phyloP scores from a whole-genome alignment of 1,284 basidiomycete species.

The Lentinula novae-zelandiae region DNA sequence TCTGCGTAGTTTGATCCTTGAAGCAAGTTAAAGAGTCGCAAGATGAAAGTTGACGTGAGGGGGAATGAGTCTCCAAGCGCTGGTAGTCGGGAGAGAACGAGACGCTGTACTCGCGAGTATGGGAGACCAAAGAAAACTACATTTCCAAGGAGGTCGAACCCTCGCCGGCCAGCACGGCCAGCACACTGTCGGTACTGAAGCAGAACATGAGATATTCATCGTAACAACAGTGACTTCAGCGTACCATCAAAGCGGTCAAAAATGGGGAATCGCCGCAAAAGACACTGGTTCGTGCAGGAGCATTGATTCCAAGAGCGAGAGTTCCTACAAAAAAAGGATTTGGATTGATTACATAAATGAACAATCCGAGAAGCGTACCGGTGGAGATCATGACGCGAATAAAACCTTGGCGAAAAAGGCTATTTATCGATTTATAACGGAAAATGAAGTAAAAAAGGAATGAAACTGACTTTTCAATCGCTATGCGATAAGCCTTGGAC shows the following conservation, averaged over 20 bases:
- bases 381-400: slow-evolving; percentile 65
- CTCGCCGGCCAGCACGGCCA: slow-evolving; percentile 65
- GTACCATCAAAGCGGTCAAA: slow-evolving; percentile 60
- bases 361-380: slow-evolving; percentile 26
- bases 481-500: slow-evolving; percentile 55
- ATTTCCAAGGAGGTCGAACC: slow-evolving; percentile 65
- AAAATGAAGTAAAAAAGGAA: neutral
- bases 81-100: slow-evolving; percentile 61
- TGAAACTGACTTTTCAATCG: slow-evolving; percentile 53
- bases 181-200: slow-evolving; percentile 66
- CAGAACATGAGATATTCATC: slow-evolving; percentile 1
- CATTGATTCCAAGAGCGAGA: slow-evolving; percentile 71
- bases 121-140: slow-evolving; percentile 69
- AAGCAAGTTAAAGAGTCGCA: slow-evolving; percentile 63
- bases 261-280: slow-evolving; percentile 68
- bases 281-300: slow-evolving; percentile 61
- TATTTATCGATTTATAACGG: slow-evolving; percentile 20
- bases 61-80: slow-evolving; percentile 63
- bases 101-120: slow-evolving; percentile 56
- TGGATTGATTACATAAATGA: slow-evolving; percentile 1
- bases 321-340: slow-evolving; percentile 38
- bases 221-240: slow-evolving; percentile 14
- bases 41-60: slow-evolving; percentile 57
- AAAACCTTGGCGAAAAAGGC: slow-evolving; percentile 58
- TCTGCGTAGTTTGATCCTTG: slow-evolving; percentile 52